Conservation (phyloP, 2,329 filamentous ascomycete genomes). For the Scedosporium dehoogii region DNA sequence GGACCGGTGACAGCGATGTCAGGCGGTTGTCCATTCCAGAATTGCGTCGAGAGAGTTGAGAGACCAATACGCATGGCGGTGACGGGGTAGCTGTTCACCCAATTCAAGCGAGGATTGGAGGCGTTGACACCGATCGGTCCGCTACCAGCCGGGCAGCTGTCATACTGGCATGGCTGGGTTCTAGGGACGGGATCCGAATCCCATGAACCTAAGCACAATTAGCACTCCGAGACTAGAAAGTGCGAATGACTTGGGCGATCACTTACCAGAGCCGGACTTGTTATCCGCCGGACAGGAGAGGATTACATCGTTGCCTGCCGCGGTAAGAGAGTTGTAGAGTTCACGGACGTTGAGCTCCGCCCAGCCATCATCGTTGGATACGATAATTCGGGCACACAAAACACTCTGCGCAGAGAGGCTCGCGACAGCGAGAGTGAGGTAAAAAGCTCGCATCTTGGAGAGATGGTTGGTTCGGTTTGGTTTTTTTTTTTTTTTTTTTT, state of each 20-base stretch:
- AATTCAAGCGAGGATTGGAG: constrained; percentile 51
- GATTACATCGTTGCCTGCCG: constrained; percentile 49
- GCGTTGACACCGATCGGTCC: constrained; percentile 47
- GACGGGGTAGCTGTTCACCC: constrained; percentile 61
- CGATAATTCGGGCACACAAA: constrained; percentile 39
- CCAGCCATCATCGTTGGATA: constrained; percentile 67
- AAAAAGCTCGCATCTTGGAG: background rate
- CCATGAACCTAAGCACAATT: constrained; percentile 32
- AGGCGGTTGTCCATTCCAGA: constrained; percentile 41
- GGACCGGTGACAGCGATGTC: constrained; percentile 58
- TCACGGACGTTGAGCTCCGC: constrained; percentile 56
- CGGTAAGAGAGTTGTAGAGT: constrained; percentile 44
- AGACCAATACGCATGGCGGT: constrained; percentile 56
- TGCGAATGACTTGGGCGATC: background rate
- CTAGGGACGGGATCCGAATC: constrained; percentile 15
- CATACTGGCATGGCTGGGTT: constrained; percentile 44
- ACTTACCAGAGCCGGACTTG: constrained; percentile 50
- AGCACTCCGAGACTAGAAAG: background rate
- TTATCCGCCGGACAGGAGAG: constrained; percentile 59
- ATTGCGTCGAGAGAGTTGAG: constrained; percentile 38
- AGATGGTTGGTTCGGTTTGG: too few relatives aligned
- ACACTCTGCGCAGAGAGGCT: background rate
- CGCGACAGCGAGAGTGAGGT: background rate
- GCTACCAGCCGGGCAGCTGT: constrained; percentile 48
- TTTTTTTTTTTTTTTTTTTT: too few relatives aligned